Percentiles rank a stretch among this genome's conserved stretches.
Evolutionary conservation across 306 rosid genomes (phyloP).

Genomic region (Acmispon strigosus): DNA sequence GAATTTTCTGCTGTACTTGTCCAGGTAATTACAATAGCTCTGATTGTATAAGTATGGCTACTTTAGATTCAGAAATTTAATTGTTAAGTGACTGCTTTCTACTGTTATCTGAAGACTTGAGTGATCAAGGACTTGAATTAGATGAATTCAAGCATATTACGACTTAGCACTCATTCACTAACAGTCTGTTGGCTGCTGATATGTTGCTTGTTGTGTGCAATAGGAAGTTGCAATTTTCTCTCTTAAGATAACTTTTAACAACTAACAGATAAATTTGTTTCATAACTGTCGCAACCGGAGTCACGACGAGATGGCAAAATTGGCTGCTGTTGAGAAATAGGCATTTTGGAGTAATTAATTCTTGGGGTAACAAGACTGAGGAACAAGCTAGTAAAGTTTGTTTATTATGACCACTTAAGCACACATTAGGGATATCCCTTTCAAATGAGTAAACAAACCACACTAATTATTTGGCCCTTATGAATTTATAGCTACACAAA

Average conservation of each 20-base stretch:
- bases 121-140: neutral
- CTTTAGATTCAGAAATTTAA: neutral
- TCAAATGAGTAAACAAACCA: neutral
- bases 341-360: neutral
- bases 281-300: too few species aligned
- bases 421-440: neutral
- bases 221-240: neutral
- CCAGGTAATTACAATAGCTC: slow-evolving; percentile 45
- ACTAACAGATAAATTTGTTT: neutral
- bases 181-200: neutral
- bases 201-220: neutral
- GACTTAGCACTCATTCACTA: neutral
- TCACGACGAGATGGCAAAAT: too few species aligned
- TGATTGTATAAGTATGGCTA: neutral
- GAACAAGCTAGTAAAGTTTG: neutral
- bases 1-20: slow-evolving; percentile 51
- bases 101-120: neutral
- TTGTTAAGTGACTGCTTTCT: neutral
- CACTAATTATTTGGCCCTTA: too few species aligned
- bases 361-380: neutral
- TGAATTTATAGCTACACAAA: neutral
- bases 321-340: too few species aligned
- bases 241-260: neutral
- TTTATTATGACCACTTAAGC: neutral
- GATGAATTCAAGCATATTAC: neutral